Evolutionary conservation across 768 basidiomycete species (phyloP).

Genomic region (Leccinellum rugosiceps): DNA sequence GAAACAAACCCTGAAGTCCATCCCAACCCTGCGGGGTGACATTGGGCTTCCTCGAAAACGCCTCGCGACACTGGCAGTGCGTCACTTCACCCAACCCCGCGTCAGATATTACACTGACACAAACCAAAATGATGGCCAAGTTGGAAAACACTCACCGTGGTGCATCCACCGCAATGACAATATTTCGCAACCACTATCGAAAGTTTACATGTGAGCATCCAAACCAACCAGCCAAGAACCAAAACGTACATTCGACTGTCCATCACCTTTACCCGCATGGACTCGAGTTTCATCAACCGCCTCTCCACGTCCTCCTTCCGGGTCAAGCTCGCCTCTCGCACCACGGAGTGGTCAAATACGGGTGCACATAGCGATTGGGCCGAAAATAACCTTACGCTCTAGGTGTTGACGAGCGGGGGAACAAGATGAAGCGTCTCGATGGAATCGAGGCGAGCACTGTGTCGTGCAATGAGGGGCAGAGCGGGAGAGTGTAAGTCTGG

Average conservation of each 20-base stretch:
- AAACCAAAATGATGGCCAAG: background rate
- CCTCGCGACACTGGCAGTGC: slow-evolving; percentile 92
- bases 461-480: slow-evolving; percentile 80
- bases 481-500: slow-evolving; percentile 74
- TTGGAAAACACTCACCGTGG: slow-evolving; percentile 57
- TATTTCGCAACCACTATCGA: slow-evolving; percentile 74
- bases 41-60: slow-evolving; percentile 58
- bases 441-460: slow-evolving; percentile 79
- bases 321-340: slow-evolving; percentile 69
- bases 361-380: slow-evolving; percentile 64
- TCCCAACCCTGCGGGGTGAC: slow-evolving; percentile 28
- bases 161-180: slow-evolving; percentile 90
- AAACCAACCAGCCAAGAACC: too few relatives aligned
- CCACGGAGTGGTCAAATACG: slow-evolving; percentile 64
- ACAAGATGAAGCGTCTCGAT: slow-evolving; percentile 81
- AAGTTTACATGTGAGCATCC: background rate
- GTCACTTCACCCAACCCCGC: slow-evolving; percentile 76
- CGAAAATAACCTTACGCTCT: slow-evolving; percentile 77
- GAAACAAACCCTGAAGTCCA: background rate
- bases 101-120: background rate
- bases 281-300: slow-evolving; percentile 71
- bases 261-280: slow-evolving; percentile 80
- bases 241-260: slow-evolving; percentile 85
- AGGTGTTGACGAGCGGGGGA: slow-evolving; percentile 84
- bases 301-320: slow-evolving; percentile 74